Conservation (phyloP, 139 green algal genomes). For the Gonium pectorale region DNA sequence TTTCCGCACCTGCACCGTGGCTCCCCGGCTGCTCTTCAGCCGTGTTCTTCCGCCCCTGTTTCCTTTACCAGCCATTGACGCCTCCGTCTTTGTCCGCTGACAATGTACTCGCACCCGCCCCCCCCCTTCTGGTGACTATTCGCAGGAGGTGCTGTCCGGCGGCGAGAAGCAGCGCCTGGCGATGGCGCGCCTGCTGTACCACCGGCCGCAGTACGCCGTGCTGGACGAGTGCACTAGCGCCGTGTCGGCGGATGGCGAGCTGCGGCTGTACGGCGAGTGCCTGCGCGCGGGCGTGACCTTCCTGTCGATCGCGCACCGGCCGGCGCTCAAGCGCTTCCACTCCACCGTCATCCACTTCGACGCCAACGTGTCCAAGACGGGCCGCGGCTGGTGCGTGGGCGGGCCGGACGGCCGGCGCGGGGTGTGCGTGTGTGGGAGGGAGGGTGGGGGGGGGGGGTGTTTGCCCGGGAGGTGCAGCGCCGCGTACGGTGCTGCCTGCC, state of each 20-base stretch:
- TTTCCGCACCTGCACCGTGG: too few species aligned
- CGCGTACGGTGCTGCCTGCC: too few species aligned
- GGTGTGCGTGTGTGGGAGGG: background rate
- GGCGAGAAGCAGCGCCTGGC: slow-evolving; percentile 95
- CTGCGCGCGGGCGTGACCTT: slow-evolving; percentile 84
- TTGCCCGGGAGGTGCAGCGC: too few species aligned
- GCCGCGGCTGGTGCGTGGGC: slow-evolving; percentile 44
- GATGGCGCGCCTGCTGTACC: slow-evolving; percentile 92
- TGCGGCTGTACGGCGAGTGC: slow-evolving; percentile 65
- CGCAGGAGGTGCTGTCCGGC: slow-evolving; percentile 82
- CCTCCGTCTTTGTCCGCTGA: too few species aligned
- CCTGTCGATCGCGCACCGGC: slow-evolving; percentile 92
- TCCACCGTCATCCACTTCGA: slow-evolving; percentile 69
- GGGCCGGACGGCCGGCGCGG: background rate
- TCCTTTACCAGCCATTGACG: too few species aligned
- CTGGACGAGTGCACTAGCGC: slow-evolving; percentile 94
- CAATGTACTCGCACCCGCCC: background rate
- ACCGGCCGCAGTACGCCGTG: slow-evolving; percentile 82
- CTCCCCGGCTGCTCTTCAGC: background rate
- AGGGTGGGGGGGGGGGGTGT: background rate
- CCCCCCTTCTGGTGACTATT: background rate
- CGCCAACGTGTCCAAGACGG: slow-evolving; percentile 54
- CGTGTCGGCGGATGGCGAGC: slow-evolving; percentile 65
- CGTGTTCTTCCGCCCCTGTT: too few species aligned
- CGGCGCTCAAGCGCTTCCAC: slow-evolving; percentile 72